phyloP scores from a whole-genome alignment of 2,329 filamentous ascomycete genomes.

The Coniochaeta sp. region DNA sequence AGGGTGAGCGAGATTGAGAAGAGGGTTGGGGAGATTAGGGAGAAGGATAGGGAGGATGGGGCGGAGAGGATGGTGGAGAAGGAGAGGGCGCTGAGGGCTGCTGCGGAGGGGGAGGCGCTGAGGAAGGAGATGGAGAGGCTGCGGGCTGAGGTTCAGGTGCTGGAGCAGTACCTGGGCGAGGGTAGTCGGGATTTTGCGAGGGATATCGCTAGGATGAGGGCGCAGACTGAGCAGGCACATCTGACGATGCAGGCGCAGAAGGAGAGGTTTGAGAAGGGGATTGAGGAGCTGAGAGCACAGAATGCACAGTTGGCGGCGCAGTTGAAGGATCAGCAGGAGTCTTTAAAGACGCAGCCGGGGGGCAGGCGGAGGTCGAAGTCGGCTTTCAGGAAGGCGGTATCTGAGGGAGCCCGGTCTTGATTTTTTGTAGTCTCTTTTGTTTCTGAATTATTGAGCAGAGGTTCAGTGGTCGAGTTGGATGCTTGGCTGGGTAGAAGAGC shows the following conservation, averaged over 20 bases:
- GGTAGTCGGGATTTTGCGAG: too few relatives aligned
- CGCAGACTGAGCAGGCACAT: background rate
- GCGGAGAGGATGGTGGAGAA: constrained; percentile 19
- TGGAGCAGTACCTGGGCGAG: constrained; percentile 6
- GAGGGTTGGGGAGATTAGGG: constrained; percentile 6
- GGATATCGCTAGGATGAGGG: background rate
- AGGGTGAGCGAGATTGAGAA: constrained; percentile 26
- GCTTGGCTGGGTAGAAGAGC: background rate
- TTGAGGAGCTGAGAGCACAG: background rate
- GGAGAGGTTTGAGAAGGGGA: background rate
- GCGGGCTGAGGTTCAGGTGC: constrained; percentile 9
- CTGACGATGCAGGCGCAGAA: background rate
- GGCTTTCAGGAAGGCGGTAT: background rate
- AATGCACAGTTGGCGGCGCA: background rate
- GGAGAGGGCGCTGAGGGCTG: constrained; percentile 21
- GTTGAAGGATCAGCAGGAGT: background rate
- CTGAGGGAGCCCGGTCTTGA: background rate
- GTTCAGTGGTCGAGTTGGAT: background rate
- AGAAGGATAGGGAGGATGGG: constrained; percentile 31
- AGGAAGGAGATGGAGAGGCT: constrained; percentile 3
- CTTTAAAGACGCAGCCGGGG: background rate
- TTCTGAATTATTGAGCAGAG: too few relatives aligned
- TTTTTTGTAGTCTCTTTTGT: too few relatives aligned
- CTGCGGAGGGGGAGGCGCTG: constrained; percentile 19
- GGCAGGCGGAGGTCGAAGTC: background rate